Evolutionary conservation across 2,329 filamentous ascomycete species (phyloP).

Genomic region (Tolypocladium amazonense): DNA sequence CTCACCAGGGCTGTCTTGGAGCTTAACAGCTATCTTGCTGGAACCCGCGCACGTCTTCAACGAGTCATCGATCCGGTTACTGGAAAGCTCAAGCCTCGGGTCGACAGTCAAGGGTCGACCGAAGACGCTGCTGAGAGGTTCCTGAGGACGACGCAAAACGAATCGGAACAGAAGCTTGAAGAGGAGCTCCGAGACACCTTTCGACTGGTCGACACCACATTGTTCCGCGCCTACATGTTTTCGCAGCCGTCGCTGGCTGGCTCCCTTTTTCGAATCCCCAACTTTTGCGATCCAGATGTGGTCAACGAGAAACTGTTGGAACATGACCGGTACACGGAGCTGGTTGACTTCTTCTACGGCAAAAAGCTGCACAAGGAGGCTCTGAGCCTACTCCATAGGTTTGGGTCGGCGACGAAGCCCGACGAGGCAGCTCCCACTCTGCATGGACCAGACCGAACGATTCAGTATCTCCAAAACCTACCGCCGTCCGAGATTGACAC

Average conservation of each 20-base stretch:
- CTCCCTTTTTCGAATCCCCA: slow-evolving; percentile 87
- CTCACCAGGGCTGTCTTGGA: slow-evolving; percentile 72
- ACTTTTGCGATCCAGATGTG: slow-evolving; percentile 93
- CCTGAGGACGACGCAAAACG: slow-evolving; percentile 34
- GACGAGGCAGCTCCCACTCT: slow-evolving; percentile 45
- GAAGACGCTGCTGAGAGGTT: slow-evolving; percentile 46
- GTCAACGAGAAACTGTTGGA: slow-evolving; percentile 89
- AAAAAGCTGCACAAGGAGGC: slow-evolving; percentile 88
- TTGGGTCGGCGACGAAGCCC: slow-evolving; percentile 52
- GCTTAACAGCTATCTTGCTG: slow-evolving; percentile 78
- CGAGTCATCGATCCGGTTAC: slow-evolving; percentile 51
- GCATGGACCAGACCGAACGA: slow-evolving; percentile 72
- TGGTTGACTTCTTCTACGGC: slow-evolving; percentile 96
- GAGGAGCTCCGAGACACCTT: slow-evolving; percentile 66
- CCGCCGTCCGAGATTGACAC: slow-evolving; percentile 82
- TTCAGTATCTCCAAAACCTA: slow-evolving; percentile 82
- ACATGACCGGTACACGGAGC: slow-evolving; percentile 77
- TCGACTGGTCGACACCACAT: slow-evolving; percentile 79
- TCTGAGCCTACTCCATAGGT: slow-evolving; percentile 69
- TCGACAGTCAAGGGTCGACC: slow-evolving; percentile 29
- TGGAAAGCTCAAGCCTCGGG: slow-evolving; percentile 46
- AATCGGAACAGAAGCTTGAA: slow-evolving; percentile 52
- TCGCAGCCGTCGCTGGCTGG: slow-evolving; percentile 75
- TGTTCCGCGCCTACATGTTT: slow-evolving; percentile 94
- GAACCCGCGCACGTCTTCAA: slow-evolving; percentile 61